Evolutionary conservation across 202 grass and related monocot genomes (phyloP), one percentile per base, ranked within the genome.

Genomic region (Zoysia matrella): DNA sequence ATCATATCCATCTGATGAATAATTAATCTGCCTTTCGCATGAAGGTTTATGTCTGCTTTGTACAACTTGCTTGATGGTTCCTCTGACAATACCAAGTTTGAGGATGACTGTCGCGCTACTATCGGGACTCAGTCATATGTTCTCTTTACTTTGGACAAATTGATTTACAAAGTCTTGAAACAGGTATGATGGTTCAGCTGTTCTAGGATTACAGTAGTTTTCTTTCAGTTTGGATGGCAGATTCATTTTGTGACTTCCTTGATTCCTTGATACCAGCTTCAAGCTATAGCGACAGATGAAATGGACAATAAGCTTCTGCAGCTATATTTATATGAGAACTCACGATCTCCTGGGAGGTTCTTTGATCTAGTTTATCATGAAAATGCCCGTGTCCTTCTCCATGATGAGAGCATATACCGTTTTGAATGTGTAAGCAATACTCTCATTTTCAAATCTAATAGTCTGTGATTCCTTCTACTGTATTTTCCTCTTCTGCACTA

Each of bases 141-240:
- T 70, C 87, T 99, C 30, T 99, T 95, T 60, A 99, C 96, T 57
- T 89, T 99, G 67, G 96, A 99, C 81, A 95, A 99, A 78, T 73
- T 99, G 87, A 99, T 99, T 83, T 99, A 91, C 79, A 99, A 99
- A 93, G 82, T 95, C 58, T 87, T 90, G 77, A 99, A 99, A 66
- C 96, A 99, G 90, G 96, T 94, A 87, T 65, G 54, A 45, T 57
- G 44, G 41, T 30, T 67, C 51, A 7, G 63, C 48, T 47, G 7
- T 65, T 43, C 30, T 36, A 36, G 30, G 30, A 1, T 53, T 63
- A 5, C 73, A 36, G 60, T 65, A 36, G 68, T 16, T 52, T 71
- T 30, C 15, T 36, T 72, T 22, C 52, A 65, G 36, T 71, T 89
- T 36, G 49, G 67, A 60, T 77, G 47, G 65, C 49, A 69, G 2